Percentiles rank a stretch among this genome's conserved stretches.
Conservation (phyloP, 345 rosid species). For the Camelina neglecta region DNA sequence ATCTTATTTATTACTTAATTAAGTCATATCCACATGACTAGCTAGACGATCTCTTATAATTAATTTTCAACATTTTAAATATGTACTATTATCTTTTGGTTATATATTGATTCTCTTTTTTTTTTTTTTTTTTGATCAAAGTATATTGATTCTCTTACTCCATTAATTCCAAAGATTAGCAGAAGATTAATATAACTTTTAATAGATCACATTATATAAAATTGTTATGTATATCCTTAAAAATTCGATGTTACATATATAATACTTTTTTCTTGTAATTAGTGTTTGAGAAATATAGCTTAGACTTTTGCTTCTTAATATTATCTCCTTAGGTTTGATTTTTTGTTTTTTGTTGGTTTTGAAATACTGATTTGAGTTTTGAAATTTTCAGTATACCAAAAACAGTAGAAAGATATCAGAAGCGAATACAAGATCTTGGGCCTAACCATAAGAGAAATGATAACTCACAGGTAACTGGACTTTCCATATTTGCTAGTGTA, state of each 20-base stretch:
- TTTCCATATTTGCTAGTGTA: neutral
- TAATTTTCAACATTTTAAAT: neutral
- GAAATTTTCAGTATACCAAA: slow-evolving; percentile 53
- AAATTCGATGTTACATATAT: neutral
- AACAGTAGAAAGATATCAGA: slow-evolving; percentile 79
- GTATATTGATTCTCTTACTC: neutral
- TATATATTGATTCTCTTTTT: neutral
- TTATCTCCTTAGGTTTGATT: neutral
- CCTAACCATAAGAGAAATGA: slow-evolving; percentile 43
- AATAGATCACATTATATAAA: neutral
- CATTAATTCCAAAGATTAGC: neutral
- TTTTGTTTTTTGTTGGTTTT: neutral
- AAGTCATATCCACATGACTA: slow-evolving; percentile 25
- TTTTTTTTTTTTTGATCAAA: too few species aligned
- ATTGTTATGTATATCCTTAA: neutral
- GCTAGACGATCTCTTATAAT: neutral
- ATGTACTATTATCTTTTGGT: neutral
- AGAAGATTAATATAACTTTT: neutral
- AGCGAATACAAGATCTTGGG: slow-evolving; percentile 58
- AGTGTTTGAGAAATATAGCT: neutral
- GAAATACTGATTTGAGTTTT: neutral
- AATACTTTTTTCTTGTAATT: neutral
- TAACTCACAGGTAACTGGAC: slow-evolving; percentile 51
- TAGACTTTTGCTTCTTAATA: neutral
- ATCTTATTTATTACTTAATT: slow-evolving; percentile 1